Evolutionary conservation across 805 yeast species (phyloP), one percentile per base, ranked within the genome.

Genomic region (Priceomyces carsonii): DNA sequence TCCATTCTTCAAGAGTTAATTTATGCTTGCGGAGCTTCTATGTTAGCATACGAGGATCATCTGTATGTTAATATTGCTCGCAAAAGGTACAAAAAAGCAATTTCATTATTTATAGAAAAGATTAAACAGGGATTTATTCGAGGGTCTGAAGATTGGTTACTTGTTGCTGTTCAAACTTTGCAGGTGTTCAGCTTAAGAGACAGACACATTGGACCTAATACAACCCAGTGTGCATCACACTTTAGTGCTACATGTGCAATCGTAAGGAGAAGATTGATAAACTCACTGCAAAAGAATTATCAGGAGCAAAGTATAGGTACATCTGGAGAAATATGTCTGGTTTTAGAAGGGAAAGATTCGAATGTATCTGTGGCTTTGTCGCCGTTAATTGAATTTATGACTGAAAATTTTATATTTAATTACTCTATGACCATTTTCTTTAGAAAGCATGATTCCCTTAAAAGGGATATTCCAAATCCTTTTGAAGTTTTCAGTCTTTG

Each of bases 351-450:
- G n/a, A n/a, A n/a, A n/a, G n/a, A n/a, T n/a, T n/a, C n/a, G n/a
- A n/a, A n/a, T n/a, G n/a, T n/a, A n/a, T n/a, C n/a, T n/a, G n/a
- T 19, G 37, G 20, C 46, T 26, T 43, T 52, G n/a, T n/a, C n/a
- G n/a, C n/a, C n/a, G 39, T 28, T 48, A 35, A 68, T 63, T 39
- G 50, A 69, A 29, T 66, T 69, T 46, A 56, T 69, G 29, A 38
- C 67, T 15, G 78, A 72, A 35, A 69, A 74, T 24, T 72, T 68
- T 39, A 46, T 70, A 3, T 68, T 63, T 49, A 69, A 64, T 38
- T 71, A 64, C 39, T 55, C 71, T 6, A 55, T 64, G 6, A 53
- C 63, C 3, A 42, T 73, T 4, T 55, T 70, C 18, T 57, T 63
- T 27, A 57, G 73, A 12, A 49, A 60, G 2, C 48, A 45, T 13